phyloP scores from a whole-genome alignment of 2,329 filamentous ascomycete species.

The Aspergillus sojae region DNA sequence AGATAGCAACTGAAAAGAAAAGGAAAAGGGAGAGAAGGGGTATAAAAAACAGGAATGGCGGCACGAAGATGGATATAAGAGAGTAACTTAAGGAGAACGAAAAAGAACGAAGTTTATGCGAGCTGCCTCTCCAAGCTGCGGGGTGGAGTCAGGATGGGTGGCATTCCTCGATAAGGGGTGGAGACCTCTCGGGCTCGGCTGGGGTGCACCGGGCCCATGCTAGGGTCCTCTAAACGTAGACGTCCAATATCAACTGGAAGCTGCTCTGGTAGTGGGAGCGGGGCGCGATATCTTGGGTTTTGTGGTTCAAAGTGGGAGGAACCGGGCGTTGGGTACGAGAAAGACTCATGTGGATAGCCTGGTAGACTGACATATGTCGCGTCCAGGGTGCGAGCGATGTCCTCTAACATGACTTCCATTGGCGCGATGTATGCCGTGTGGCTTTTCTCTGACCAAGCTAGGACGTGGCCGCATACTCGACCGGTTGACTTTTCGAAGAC shows the following conservation, averaged over 20 bases:
- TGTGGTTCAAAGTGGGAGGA: conserved; percentile 19
- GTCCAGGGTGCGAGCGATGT: conserved; percentile 78
- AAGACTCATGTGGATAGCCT: conserved; percentile 40
- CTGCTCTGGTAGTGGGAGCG: conserved; percentile 27
- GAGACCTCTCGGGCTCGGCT: conserved; percentile 27
- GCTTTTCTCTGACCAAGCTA: conserved; percentile 82
- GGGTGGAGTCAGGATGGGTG: conserved; percentile 33
- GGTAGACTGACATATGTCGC: conserved; percentile 73
- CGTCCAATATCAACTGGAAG: conserved; percentile 32
- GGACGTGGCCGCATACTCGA: conserved; percentile 82
- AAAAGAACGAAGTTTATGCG: conserved; percentile 29
- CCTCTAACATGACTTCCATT: conserved; percentile 85
- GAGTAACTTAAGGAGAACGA: background rate
- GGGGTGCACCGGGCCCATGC: conserved; percentile 21
- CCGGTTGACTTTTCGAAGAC: conserved; percentile 79
- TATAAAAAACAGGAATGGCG: background rate
- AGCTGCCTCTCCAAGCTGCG: conserved; percentile 43
- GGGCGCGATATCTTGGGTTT: conserved; percentile 25
- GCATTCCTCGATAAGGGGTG: conserved; percentile 29
- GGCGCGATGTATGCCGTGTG: conserved; percentile 89
- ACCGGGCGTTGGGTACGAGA: conserved; percentile 27
- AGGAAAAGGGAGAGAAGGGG: conserved; percentile 9
- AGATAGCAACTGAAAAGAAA: background rate
- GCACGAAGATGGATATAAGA: background rate
- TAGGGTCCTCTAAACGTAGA: conserved; percentile 25